Base-by-base conservation (phyloP, 164 flowering plant species). In the Piper betle region DNA sequence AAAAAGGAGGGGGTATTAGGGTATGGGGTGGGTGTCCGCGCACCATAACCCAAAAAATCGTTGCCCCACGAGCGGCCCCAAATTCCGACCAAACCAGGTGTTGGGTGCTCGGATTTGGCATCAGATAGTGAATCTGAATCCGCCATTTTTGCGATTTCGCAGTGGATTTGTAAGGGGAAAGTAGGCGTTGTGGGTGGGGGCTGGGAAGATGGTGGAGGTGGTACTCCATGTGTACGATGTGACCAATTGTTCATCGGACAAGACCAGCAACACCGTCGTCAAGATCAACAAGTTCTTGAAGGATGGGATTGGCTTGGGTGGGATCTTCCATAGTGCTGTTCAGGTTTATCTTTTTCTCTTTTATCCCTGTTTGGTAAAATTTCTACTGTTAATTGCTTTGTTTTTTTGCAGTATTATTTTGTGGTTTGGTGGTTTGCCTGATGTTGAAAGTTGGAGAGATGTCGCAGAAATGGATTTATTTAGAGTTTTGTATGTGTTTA, bases 261-360 rank as follows among this genome's bases (percentile, higher is more conserved):
- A 93, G 76, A 93, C 97, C 38, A 93, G 90, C 79, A 93, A 73
- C 78, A 93, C 97, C n/a, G 86, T 93, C 73, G 57, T 90, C 64
- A 83, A 93, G 67, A 90, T 93, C 85, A 93, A 93, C 73, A 84
- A 81, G 84, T 77, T 93, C 84, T 93, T 93, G 83, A 93, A 93
- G 72, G 99, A 93, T 69, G 92, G 91, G 18, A 90, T 93, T 17
- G 97, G 99, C 38, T 71, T 93, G 20, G 99, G 99, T n/a, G 99
- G 99, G 48, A 86, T 93, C 69, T 93, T 93, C 69, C 99, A 93
- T 71, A 86, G 92, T 73, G 96, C 98, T 13, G 81, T 92, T 64
- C 93, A 89, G 95, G 96, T 92, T 37, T 17, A 48, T 37, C 42
- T 60, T 64, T 20, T 6, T 25, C 37, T 57, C 57, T 58, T 42